Conservation (phyloP, 371 early-diverging fungal species). For the Rhizopus arrhizus region DNA sequence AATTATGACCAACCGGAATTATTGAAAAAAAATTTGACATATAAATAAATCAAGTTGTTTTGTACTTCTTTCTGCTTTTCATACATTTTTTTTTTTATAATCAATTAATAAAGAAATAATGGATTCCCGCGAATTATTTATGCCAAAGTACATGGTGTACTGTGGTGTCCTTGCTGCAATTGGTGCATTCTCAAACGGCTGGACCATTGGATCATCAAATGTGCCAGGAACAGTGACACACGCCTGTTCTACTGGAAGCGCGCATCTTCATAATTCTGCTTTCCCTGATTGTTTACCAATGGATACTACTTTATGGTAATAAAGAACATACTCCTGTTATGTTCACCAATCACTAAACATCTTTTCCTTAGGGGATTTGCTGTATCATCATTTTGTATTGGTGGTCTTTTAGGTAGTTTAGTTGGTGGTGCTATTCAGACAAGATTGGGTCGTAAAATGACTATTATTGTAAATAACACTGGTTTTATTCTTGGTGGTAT, state of each 20-base stretch:
- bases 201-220: constrained; percentile 52
- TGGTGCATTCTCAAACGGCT: constrained; percentile 47
- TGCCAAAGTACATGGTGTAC: constrained; percentile 48
- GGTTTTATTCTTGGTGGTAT: constrained; percentile 67
- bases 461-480: constrained; percentile 63
- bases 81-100: constrained; percentile 1
- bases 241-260: constrained; percentile 24
- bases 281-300: constrained; percentile 43
- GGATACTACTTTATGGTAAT: constrained; percentile 30
- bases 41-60: no score
- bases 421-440: constrained; percentile 61
- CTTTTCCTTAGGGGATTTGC: constrained; percentile 44
- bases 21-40: no score
- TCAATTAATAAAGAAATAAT: constrained; percentile 13
- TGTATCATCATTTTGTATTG: constrained; percentile 66
- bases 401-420: constrained; percentile 74
- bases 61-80: background rate
- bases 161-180: constrained; percentile 41
- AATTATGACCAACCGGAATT: no score
- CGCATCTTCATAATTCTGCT: constrained; percentile 17
- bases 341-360: background rate
- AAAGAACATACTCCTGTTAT: background rate
- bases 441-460: constrained; percentile 63
- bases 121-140: constrained; percentile 46
- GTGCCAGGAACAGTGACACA: constrained; percentile 43